Base-by-base conservation (phyloP, 495 filamentous ascomycete genomes). In the Penicillium cataractarum region DNA sequence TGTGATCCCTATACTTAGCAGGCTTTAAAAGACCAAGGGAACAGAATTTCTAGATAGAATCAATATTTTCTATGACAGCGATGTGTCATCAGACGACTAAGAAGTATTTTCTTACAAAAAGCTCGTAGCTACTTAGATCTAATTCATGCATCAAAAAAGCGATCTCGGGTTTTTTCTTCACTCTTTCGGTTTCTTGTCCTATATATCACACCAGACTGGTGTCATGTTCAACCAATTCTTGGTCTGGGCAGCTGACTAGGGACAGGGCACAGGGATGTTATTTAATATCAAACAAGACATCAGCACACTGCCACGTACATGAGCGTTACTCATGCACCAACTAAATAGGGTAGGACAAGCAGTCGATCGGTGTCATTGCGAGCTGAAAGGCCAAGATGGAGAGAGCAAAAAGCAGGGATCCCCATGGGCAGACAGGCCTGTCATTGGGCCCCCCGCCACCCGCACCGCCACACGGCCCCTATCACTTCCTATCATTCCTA, bases 391-490 rank as follows among this genome's bases (percentile, higher is more conserved):
- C 31, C 48, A 33, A 54, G 21, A 55, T 29, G 59, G 55, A 26
- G 4, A 53, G 53, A 39, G 21, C 37, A 13, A 33, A 56, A 56
- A 56, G 15, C 54, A 56, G 21, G 53, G 35, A 40, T 56, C n/a
- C 15, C 35, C 10, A 29, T 46, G 22, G 52, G 53, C 35, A 40
- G 39, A 55, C 48, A 55, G 37, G 58, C 58, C 39, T 58, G 64
- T 59, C 57, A 65, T 24, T 42, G 35, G 53, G 44, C 10, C 49
- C 58, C 29, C 62, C 60, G 57, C 69, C 66, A 61, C 60, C 64
- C 57, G 64, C 71, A 73, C 68, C 64, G 68, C 66, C 71, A 71
- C 71, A 66, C 19, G 46, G 29, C 64, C 63, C 68, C 69, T 73
- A 70, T 71, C 71, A 66, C n/a, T 56, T 44, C 33, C 26, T 51